phyloP scores from a whole-genome alignment of 2,329 filamentous ascomycete species.

The Alternaria dauci region DNA sequence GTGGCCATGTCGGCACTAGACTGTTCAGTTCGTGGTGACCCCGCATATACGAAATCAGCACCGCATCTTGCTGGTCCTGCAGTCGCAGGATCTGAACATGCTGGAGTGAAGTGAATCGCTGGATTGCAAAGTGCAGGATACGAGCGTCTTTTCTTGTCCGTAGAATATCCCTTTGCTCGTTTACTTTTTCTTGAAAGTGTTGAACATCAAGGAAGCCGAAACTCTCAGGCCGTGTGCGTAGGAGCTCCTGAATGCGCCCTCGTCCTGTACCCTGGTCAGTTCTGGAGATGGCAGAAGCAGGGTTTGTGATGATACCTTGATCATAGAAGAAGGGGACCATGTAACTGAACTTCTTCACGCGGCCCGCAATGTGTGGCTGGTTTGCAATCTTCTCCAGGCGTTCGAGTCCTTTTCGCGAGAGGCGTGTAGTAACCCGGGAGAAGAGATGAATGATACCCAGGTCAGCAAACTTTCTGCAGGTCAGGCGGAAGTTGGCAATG shows the following conservation, averaged over 20 bases:
- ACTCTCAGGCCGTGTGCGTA: slow-evolving; percentile 48
- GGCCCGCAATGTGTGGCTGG: slow-evolving; percentile 59
- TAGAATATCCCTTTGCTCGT: slow-evolving; percentile 62
- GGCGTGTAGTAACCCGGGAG: slow-evolving; percentile 60
- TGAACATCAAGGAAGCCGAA: slow-evolving; percentile 51
- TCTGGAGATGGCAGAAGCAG: neutral
- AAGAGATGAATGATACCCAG: slow-evolving; percentile 60
- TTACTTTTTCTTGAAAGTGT: slow-evolving; percentile 56
- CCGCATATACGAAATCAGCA: slow-evolving; percentile 62
- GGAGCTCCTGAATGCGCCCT: slow-evolving; percentile 52
- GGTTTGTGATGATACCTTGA: slow-evolving; percentile 52
- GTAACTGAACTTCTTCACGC: slow-evolving; percentile 68
- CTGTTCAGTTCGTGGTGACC: slow-evolving; percentile 57
- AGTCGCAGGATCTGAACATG: slow-evolving; percentile 71
- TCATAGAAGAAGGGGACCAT: slow-evolving; percentile 67
- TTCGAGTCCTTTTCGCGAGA: slow-evolving; percentile 59
- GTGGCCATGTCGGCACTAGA: slow-evolving; percentile 66
- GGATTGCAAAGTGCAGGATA: slow-evolving; percentile 63
- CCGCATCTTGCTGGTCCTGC: slow-evolving; percentile 66
- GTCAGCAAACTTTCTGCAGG: slow-evolving; percentile 47
- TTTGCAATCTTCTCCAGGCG: slow-evolving; percentile 60
- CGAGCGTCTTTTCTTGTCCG: slow-evolving; percentile 60
- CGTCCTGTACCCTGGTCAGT: slow-evolving; percentile 46
- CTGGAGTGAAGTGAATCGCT: slow-evolving; percentile 66
- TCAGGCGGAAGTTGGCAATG: slow-evolving; percentile 58